Conservation (phyloP, 805 yeast species). For the Candida insectorum region DNA sequence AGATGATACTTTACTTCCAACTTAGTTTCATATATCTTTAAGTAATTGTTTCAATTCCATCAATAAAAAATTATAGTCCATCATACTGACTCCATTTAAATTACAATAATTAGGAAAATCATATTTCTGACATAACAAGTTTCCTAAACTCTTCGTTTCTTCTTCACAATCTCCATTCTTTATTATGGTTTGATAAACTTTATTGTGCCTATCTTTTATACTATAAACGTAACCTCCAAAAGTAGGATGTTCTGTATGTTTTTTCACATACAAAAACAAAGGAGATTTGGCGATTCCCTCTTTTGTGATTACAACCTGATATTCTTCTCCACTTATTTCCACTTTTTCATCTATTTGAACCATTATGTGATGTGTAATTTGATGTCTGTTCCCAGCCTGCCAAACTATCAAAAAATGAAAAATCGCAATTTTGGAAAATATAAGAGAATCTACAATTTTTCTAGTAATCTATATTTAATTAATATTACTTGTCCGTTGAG, state of each 20-base stretch:
- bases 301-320: conserved; percentile 6
- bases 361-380: no score
- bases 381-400: background rate
- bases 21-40: background rate
- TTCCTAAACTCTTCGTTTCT: conserved; percentile 10
- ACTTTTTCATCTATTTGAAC: conserved; percentile 4
- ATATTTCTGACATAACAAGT: conserved; percentile 10
- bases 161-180: conserved; percentile 11
- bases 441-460: background rate
- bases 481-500: conserved; percentile 46
- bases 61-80: conserved; percentile 11
- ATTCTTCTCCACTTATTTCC: conserved; percentile 7
- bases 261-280: conserved; percentile 11
- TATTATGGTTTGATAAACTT: conserved; percentile 6
- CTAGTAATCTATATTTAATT: conserved; percentile 9
- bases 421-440: background rate
- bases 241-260: conserved; percentile 1
- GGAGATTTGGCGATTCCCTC: conserved; percentile 6
- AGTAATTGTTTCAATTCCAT: conserved; percentile 5
- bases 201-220: conserved; percentile 4
- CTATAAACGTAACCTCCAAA: conserved; percentile 14
- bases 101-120: conserved; percentile 11
- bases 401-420: background rate
- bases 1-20: conserved; percentile 5
- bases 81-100: conserved; percentile 8